Conservation (phyloP, 108 stramenopile genomes). For the Fistulifera solaris region DNA sequence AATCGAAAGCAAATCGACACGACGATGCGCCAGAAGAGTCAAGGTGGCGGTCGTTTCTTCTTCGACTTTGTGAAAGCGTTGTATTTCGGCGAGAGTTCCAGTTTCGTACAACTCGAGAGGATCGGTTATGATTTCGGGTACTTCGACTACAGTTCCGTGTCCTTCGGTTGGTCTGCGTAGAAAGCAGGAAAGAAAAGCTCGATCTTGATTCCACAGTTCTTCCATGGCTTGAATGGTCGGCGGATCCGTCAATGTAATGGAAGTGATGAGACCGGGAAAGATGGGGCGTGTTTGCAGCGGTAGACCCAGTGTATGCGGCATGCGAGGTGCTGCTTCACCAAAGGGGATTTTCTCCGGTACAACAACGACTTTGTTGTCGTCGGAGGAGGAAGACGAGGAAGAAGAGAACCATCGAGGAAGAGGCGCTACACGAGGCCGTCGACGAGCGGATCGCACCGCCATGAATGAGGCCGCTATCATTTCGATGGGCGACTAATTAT, state of each 20-base stretch:
- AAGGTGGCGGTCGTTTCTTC: conserved; percentile 35
- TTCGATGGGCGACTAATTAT: no score
- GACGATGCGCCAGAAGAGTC: conserved; percentile 81
- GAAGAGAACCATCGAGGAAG: no score
- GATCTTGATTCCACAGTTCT: conserved; percentile 30
- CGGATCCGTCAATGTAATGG: conserved; percentile 60
- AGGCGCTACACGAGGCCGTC: no score
- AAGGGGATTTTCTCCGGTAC: conserved; percentile 30
- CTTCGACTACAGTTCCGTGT: conserved; percentile 35
- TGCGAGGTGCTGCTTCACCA: conserved; percentile 78
- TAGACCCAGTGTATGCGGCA: conserved; percentile 71
- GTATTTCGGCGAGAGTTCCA: conserved; percentile 84
- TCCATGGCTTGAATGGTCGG: conserved; percentile 73
- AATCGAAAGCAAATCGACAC: conserved; percentile 67
- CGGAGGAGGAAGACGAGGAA: no score
- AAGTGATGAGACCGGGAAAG: conserved; percentile 74
- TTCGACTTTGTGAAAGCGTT: conserved; percentile 40
- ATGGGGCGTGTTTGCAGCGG: conserved; percentile 64
- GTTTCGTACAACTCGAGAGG: conserved; percentile 61
- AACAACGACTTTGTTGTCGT: conserved; percentile 1
- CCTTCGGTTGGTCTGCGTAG: conserved; percentile 64
- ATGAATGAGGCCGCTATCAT: no score
- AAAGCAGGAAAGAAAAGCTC: conserved; percentile 68
- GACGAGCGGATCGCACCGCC: no score
- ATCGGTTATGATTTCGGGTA: conserved; percentile 69